Conservation (phyloP, 345 rosid genomes). For the Salix koriyanagi region DNA sequence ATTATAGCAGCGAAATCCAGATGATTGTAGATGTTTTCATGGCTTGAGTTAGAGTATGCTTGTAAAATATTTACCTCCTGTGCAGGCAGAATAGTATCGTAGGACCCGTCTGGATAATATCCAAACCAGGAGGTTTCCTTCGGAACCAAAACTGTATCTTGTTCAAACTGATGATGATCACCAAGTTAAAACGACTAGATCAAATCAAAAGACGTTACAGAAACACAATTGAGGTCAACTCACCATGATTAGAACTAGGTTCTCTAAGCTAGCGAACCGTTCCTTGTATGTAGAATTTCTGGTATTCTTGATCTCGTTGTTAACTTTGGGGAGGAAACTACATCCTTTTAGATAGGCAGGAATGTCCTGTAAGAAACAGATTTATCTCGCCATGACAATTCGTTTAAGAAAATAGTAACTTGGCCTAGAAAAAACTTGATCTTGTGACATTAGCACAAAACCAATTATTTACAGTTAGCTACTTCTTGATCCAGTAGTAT, state of each 20-base stretch:
- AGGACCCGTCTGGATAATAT: conserved; percentile 67
- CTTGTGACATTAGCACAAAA: background rate
- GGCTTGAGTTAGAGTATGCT: background rate
- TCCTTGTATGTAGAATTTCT: conserved; percentile 70
- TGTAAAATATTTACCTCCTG: conserved; percentile 40
- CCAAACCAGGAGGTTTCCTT: conserved; percentile 87
- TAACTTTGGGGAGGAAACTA: conserved; percentile 63
- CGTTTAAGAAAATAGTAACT: too few species aligned
- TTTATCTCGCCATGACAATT: background rate
- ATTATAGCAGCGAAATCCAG: background rate
- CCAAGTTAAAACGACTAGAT: background rate
- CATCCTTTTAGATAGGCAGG: conserved; percentile 48
- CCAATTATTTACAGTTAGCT: background rate
- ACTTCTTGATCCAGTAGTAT: background rate
- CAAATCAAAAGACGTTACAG: background rate
- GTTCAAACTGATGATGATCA: conserved; percentile 56
- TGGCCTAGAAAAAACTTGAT: background rate
- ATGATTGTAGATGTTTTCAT: background rate
- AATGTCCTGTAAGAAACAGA: conserved; percentile 28
- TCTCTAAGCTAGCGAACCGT: conserved; percentile 59
- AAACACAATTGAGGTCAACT: conserved; percentile 9
- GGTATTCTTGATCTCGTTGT: conserved; percentile 44
- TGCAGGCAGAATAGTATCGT: conserved; percentile 49
- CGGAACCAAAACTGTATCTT: conserved; percentile 67
- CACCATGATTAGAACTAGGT: conserved; percentile 72